Percentiles rank a stretch among this genome's conserved stretches.
phyloP scores from a whole-genome alignment of 75 land plant genomes.

The Adiantum capillusveneris region DNA sequence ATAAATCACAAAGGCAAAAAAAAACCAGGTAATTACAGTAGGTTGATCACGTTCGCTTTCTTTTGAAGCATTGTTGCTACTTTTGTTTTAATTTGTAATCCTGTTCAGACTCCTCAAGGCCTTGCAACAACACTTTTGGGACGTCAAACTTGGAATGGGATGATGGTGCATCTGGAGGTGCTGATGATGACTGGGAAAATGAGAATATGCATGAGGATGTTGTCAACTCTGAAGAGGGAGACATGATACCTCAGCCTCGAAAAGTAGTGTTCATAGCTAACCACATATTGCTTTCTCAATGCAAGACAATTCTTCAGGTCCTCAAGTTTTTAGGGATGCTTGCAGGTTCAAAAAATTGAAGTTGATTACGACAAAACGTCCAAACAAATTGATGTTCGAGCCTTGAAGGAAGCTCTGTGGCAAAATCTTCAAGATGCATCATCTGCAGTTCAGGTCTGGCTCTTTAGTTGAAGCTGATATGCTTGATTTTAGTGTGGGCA shows the following conservation, averaged over 20 bases:
- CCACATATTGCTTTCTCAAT: no score
- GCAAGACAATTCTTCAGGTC: no score
- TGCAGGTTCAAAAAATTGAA: conserved; percentile 75
- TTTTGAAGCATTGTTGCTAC: no score
- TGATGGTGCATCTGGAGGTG: conserved; percentile 11
- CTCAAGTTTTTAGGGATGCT: background rate
- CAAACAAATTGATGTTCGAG: conserved; percentile 90
- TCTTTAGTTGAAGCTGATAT: no score
- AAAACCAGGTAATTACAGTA: background rate
- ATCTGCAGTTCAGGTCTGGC: background rate
- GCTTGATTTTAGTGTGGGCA: no score
- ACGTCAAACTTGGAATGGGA: conserved; percentile 8
- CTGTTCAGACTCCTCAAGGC: background rate
- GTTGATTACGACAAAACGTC: conserved; percentile 85
- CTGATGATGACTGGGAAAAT: conserved; percentile 46
- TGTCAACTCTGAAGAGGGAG: conserved; percentile 31
- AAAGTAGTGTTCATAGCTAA: conserved; percentile 48
- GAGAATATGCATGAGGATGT: conserved; percentile 41
- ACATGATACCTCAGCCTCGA: conserved; percentile 65
- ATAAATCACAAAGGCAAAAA: background rate
- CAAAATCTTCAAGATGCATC: conserved; percentile 36
- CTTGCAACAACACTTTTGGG: background rate
- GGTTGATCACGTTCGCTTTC: background rate
- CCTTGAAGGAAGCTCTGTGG: conserved; percentile 78
- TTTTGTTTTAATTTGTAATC: no score